A percentile compares a stretch with the other conserved stretches of the same genome.
Evolutionary conservation across 345 rosid species (phyloP).

Genomic region (Laguncularia racemosa): DNA sequence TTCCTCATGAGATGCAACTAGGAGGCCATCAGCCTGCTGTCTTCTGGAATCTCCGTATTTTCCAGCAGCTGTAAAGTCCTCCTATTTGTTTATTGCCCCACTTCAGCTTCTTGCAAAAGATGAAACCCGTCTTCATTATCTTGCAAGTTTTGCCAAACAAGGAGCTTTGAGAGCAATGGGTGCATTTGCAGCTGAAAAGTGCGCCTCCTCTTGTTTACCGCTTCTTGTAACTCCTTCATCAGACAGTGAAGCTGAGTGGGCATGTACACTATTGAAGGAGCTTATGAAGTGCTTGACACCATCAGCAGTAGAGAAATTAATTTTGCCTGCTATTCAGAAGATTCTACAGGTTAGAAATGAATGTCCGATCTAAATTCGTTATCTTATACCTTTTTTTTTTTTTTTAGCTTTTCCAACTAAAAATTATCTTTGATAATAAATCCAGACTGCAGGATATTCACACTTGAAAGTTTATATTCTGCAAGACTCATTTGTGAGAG

Average conservation of each 20-base stretch:
- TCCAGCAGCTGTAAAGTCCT: conserved; percentile 67
- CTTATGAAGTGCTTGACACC: conserved; percentile 63
- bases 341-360: conserved; percentile 69
- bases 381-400: conserved; percentile 12
- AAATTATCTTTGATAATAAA: conserved; percentile 20
- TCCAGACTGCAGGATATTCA: conserved; percentile 84
- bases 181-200: conserved; percentile 74
- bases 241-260: conserved; percentile 76
- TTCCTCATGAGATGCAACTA: conserved; percentile 23
- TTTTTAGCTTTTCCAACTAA: conserved; percentile 8
- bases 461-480: conserved; percentile 87
- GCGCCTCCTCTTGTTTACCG: conserved; percentile 68
- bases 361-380: conserved; percentile 2
- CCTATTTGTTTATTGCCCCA: conserved; percentile 77
- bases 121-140: conserved; percentile 62
- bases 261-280: conserved; percentile 67
- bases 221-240: conserved; percentile 47
- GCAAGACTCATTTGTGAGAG: conserved; percentile 89
- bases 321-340: conserved; percentile 80
- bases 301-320: conserved; percentile 50
- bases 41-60: conserved; percentile 85
- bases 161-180: conserved; percentile 90
- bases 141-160: conserved; percentile 76
- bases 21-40: conserved; percentile 83
- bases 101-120: conserved; percentile 68